A percentile compares a stretch with the other conserved stretches of the same genome.
These are phyloP conservation scores for Populus hybrid DNA, from an alignment of 441 rosid species.

Conservation along the genomic window DNA sequence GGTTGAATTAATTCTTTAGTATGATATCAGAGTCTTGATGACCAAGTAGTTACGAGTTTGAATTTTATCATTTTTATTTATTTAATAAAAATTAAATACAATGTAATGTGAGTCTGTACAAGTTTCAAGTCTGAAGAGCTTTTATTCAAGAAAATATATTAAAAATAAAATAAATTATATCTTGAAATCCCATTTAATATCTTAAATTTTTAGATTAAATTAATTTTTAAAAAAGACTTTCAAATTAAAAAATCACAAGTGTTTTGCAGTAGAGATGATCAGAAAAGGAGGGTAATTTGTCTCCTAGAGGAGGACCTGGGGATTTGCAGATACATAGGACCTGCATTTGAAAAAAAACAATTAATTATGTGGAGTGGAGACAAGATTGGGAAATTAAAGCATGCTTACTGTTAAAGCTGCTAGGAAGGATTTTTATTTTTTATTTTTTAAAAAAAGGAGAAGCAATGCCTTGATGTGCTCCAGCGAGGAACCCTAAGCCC, in stretches of 20 bases:
- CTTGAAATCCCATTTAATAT: accelerated
- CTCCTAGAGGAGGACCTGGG: not conserved
- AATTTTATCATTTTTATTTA: accelerated
- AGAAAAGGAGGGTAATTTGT: not conserved
- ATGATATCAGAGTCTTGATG: too few species aligned
- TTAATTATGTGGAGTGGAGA: not conserved
- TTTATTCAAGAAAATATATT: accelerated
- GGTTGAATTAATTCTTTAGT: accelerated
- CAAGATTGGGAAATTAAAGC: not conserved
- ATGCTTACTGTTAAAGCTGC: not conserved
- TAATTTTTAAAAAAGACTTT: too few species aligned
- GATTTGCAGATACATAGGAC: not conserved
- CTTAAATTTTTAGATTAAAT: too few species aligned
- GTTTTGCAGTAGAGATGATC: too few species aligned
- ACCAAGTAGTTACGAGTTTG: accelerated
- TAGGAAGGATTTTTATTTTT: too few species aligned
- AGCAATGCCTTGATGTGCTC: conserved; percentile 14
- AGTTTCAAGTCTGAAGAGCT: accelerated
- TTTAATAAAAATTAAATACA: too few species aligned
- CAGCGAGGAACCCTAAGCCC: conserved; percentile 18
- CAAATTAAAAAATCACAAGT: too few species aligned
- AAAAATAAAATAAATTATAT: too few species aligned
- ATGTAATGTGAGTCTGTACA: accelerated
- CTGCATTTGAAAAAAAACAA: too few species aligned
- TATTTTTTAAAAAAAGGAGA: not conserved